Evolutionary conservation across 176 grass and related monocot genomes (phyloP).

Genomic region (Carex littledalei): DNA sequence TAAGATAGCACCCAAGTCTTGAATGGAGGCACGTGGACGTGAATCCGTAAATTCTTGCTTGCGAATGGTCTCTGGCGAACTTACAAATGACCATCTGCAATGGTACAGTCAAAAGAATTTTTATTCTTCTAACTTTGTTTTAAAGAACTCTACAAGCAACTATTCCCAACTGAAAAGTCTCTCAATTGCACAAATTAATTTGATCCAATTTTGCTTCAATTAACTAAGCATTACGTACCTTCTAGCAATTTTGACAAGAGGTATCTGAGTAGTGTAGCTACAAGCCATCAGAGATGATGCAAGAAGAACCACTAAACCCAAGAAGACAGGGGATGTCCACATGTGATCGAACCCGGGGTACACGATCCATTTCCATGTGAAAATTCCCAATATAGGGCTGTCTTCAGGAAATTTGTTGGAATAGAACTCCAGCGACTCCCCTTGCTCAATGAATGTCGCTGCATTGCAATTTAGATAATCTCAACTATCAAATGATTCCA

Average conservation of each 20-base stretch:
- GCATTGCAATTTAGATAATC: not conserved
- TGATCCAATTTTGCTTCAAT: not conserved
- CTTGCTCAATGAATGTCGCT: conserved; percentile 87
- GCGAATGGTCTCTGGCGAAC: conserved; percentile 50
- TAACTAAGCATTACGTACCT: conserved; percentile 36
- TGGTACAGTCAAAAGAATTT: not conserved
- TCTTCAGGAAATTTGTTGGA: conserved; percentile 72
- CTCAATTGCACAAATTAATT: not conserved
- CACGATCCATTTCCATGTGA: conserved; percentile 93
- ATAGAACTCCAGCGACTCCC: conserved; percentile 74
- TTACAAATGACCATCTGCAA: conserved; percentile 85
- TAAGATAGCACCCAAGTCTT: conserved; percentile 79
- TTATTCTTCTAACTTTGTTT: not conserved
- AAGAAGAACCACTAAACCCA: conserved; percentile 71
- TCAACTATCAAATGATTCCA: not conserved
- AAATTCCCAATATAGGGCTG: conserved; percentile 65
- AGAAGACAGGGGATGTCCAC: conserved; percentile 85
- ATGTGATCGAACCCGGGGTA: conserved; percentile 94
- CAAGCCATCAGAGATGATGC: conserved; percentile 86
- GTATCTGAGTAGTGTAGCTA: conserved; percentile 82
- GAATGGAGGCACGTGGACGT: conserved; percentile 66
- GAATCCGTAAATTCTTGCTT: conserved; percentile 81
- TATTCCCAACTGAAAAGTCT: not conserved
- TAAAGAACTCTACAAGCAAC: not conserved
- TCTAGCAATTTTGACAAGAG: conserved; percentile 87